Percentiles rank a stretch among this genome's conserved stretches.
These are phyloP conservation scores for Rhodosporidiobolus odoratus DNA, from an alignment of 768 basidiomycete genomes.

Conservation along the genomic window DNA sequence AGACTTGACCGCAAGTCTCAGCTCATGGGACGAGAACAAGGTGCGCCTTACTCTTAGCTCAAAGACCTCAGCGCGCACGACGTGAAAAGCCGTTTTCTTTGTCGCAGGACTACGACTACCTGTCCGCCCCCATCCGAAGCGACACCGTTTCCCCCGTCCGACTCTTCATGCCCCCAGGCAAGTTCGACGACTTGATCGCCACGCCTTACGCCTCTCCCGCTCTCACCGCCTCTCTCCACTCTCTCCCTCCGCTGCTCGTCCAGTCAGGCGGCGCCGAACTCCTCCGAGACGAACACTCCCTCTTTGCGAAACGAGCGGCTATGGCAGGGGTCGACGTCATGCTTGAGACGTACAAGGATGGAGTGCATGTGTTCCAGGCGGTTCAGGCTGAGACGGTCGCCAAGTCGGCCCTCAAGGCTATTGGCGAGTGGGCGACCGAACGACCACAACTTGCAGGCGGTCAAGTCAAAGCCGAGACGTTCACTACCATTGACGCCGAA, in stretches of 20 bases:
- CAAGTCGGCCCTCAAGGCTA: background rate
- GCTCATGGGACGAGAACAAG: conserved; percentile 88
- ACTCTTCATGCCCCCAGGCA: conserved; percentile 69
- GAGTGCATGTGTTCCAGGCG: conserved; percentile 50
- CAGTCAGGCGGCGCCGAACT: conserved; percentile 89
- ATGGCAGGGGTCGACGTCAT: conserved; percentile 72
- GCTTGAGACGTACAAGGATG: conserved; percentile 84
- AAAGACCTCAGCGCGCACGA: too few relatives aligned
- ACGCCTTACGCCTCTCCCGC: conserved; percentile 86
- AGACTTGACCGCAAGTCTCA: conserved; percentile 88
- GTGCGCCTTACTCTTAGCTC: background rate
- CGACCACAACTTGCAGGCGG: too few relatives aligned
- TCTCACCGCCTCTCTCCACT: conserved; percentile 76
- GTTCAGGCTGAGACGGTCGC: background rate
- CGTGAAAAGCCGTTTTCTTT: too few relatives aligned
- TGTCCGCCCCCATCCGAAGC: conserved; percentile 60
- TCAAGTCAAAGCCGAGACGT: background rate
- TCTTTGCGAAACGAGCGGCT: conserved; percentile 83
- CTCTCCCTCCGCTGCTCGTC: conserved; percentile 79
- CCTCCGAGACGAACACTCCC: conserved; percentile 80
- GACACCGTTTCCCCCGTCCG: conserved; percentile 83
- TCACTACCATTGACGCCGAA: background rate
- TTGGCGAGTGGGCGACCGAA: conserved; percentile 5
- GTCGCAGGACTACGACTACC: conserved; percentile 60
- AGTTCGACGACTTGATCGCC: conserved; percentile 59